phyloP scores from a whole-genome alignment of 2,329 filamentous ascomycete genomes.

The Alternaria ethzedia region DNA sequence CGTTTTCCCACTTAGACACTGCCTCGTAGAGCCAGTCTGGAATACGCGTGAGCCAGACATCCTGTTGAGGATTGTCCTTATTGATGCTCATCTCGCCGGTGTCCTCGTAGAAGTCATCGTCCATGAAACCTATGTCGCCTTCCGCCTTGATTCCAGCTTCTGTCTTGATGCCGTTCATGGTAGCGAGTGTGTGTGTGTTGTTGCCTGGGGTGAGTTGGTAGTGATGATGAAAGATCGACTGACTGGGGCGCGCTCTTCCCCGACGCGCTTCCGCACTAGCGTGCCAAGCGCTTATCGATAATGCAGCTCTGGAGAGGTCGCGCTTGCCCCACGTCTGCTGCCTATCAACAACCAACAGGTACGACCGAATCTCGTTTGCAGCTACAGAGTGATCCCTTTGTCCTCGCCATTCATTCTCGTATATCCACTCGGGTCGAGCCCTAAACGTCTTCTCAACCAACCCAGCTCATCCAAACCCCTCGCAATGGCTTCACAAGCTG shows the following conservation, averaged over 20 bases:
- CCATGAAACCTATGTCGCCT: slow-evolving; percentile 46
- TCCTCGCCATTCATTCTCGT: background rate
- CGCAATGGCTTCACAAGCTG: slow-evolving; percentile 58
- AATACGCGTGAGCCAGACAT: slow-evolving; percentile 49
- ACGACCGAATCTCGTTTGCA: background rate
- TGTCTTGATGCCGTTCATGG: slow-evolving; percentile 50
- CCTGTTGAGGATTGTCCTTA: slow-evolving; percentile 28
- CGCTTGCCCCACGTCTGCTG: slow-evolving; percentile 16
- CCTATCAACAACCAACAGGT: background rate
- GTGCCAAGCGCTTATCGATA: slow-evolving; percentile 31
- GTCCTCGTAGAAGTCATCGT: slow-evolving; percentile 53
- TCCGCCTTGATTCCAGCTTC: slow-evolving; percentile 49
- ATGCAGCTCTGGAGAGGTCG: slow-evolving; percentile 3
- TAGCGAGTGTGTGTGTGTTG: slow-evolving; percentile 10
- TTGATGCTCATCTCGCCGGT: slow-evolving; percentile 52
- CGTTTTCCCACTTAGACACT: slow-evolving; percentile 44
- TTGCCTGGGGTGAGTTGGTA: background rate
- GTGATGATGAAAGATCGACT: slow-evolving; percentile 15
- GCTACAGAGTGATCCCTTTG: background rate
- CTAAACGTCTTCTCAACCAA: background rate
- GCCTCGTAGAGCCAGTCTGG: slow-evolving; percentile 49
- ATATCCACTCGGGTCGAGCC: background rate
- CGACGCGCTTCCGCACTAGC: slow-evolving; percentile 21
- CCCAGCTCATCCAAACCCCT: background rate
- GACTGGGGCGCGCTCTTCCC: slow-evolving; percentile 11